Conservation (phyloP, 495 filamentous ascomycete species). For the Aeminium ludgeri region DNA sequence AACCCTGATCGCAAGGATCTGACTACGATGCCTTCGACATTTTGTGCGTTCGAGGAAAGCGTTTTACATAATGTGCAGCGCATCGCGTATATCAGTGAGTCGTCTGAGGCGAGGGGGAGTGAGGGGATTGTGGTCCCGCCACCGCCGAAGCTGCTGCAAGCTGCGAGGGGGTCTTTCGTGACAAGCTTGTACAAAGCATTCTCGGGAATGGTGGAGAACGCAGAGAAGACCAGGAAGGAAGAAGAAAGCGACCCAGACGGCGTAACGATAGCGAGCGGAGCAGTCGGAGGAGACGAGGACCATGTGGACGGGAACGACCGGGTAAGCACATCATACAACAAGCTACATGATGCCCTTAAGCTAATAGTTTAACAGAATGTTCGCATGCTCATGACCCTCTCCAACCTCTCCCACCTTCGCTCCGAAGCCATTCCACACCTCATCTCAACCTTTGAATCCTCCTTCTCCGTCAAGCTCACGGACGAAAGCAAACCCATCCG, state of each 20-base stretch:
- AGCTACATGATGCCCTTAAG: no score
- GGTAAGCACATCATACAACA: constrained; percentile 48
- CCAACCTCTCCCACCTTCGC: constrained; percentile 67
- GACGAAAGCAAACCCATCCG: constrained; percentile 80
- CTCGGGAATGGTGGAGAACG: constrained; percentile 90
- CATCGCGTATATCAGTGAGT: constrained; percentile 85
- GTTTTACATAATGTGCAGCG: constrained; percentile 75
- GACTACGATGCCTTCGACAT: constrained; percentile 75
- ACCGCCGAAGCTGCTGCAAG: constrained; percentile 63
- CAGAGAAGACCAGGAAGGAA: constrained; percentile 49
- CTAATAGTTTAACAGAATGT: constrained; percentile 44
- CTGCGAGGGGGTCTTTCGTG: constrained; percentile 75
- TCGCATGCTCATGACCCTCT: constrained; percentile 80
- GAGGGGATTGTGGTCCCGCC: constrained; percentile 64
- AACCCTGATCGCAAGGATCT: constrained; percentile 60
- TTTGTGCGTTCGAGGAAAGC: constrained; percentile 60
- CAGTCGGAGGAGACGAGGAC: not conserved
- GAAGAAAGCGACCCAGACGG: constrained; percentile 29
- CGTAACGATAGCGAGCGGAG: constrained; percentile 11
- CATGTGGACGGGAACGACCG: constrained; percentile 45
- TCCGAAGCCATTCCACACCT: constrained; percentile 64
- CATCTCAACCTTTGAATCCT: constrained; percentile 69
- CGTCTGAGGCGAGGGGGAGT: constrained; percentile 21
- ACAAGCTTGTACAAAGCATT: constrained; percentile 80
- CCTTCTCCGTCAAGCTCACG: constrained; percentile 77